Conservation (phyloP, 495 filamentous ascomycete genomes). For the Corynascus novoguineensis region DNA sequence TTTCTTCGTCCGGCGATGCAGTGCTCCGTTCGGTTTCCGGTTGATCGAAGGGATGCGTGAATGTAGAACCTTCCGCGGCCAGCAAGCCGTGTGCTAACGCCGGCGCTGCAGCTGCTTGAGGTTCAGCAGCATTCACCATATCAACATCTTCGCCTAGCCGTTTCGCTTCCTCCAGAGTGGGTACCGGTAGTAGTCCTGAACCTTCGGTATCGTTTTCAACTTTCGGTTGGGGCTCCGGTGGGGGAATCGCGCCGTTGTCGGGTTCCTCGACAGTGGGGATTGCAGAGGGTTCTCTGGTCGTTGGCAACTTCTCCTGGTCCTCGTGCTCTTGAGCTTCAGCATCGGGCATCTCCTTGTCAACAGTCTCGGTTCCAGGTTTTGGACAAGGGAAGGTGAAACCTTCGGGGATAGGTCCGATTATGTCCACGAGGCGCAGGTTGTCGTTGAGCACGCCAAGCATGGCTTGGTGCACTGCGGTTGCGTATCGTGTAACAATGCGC, state of each 20-base stretch:
- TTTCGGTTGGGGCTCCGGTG: slow-evolving; percentile 31
- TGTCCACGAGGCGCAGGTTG: slow-evolving; percentile 23
- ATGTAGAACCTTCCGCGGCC: slow-evolving; percentile 1
- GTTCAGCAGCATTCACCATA: slow-evolving; percentile 43
- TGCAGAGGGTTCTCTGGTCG: slow-evolving; percentile 25
- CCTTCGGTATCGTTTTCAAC: slow-evolving; percentile 38
- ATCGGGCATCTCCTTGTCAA: slow-evolving; percentile 2
- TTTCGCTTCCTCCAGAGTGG: slow-evolving; percentile 25
- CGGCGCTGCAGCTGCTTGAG: slow-evolving; percentile 33
- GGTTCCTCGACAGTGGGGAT: slow-evolving; percentile 27
- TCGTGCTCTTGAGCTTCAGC: not conserved
- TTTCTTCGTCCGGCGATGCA: slow-evolving; percentile 33
- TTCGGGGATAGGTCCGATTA: slow-evolving; percentile 31
- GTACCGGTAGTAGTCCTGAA: slow-evolving; percentile 27
- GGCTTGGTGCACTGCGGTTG: slow-evolving; percentile 30
- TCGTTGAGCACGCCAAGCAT: slow-evolving; percentile 34
- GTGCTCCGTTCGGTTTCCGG: slow-evolving; percentile 15
- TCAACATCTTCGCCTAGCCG: slow-evolving; percentile 27
- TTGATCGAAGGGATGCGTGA: slow-evolving; percentile 13
- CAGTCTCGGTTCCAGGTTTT: slow-evolving; percentile 4
- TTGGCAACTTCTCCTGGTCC: slow-evolving; percentile 16
- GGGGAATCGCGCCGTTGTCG: slow-evolving; percentile 20
- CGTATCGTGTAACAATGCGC: slow-evolving; percentile 28
- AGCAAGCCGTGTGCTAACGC: slow-evolving; percentile 18
- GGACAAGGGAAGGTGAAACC: slow-evolving; percentile 21